Evolutionary conservation across 116 monocot species (phyloP).

Genomic region (Thalassia testudinum): DNA sequence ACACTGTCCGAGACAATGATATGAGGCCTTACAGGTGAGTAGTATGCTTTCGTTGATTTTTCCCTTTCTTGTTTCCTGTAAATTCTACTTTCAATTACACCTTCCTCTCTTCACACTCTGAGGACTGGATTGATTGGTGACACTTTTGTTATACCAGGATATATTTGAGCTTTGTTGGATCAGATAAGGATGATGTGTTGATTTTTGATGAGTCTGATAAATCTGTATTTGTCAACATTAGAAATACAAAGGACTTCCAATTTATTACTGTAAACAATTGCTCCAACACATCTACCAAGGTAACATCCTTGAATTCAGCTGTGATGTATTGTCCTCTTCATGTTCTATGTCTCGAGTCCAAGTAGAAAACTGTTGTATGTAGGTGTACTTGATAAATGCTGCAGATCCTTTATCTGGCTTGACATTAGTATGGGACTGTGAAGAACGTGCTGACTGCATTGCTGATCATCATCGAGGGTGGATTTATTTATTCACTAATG

Average conservation of each 20-base stretch:
- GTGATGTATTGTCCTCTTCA: too few relatives aligned
- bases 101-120: too few relatives aligned
- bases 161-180: constrained; percentile 85
- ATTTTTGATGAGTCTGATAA: constrained; percentile 82
- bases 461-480: constrained; percentile 70
- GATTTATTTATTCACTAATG: constrained; percentile 83
- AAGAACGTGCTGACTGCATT: constrained; percentile 58
- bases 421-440: constrained; percentile 75
- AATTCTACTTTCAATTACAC: background rate
- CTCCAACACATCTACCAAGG: constrained; percentile 62
- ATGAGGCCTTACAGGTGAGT: constrained; percentile 68
- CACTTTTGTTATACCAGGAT: constrained; percentile 39
- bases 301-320: background rate
- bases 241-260: constrained; percentile 92
- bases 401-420: constrained; percentile 57
- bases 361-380: constrained; percentile 11
- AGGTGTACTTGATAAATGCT: constrained; percentile 94
- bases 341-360: too few relatives aligned
- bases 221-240: constrained; percentile 72
- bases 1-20: constrained; percentile 60
- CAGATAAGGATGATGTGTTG: constrained; percentile 51
- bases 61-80: background rate
- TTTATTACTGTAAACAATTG: constrained; percentile 79
- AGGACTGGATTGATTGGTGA: too few relatives aligned
- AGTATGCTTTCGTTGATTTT: constrained; percentile 1